Evolutionary conservation across 2,329 filamentous ascomycete genomes (phyloP), one percentile per base, ranked within the genome.

Genomic region (Penicillium sp.): DNA sequence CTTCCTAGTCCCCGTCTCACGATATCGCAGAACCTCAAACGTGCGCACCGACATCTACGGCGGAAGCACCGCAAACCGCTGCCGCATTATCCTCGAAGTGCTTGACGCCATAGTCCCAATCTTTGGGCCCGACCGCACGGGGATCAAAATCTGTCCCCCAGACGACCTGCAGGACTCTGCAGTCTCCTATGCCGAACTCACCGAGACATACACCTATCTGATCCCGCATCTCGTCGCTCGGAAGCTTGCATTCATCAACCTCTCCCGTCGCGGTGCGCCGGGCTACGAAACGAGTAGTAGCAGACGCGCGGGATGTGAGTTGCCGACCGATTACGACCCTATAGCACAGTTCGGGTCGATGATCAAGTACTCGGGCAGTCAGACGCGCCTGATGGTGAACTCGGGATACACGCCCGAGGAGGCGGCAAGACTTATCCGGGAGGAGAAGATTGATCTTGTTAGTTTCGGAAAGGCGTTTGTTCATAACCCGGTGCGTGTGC

Each of bases 81-180:
- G 44, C 45, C 19, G 44, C 7, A 31, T 47, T 15, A 23, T 8
- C 3, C 45, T 56, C 30, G 26, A 31, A 13, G 6, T 52, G 11
- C 29, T 75, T 35, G 67, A 72, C 9, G 71, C 70, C 0, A 67
- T 76, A 1, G 66, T 69, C 8, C 48, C 53, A 1, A 69, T 73
- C 30, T 69, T 65, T 49, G 67, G 69, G 13, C 19, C 66, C 17
- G 57, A 58, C 15, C 30, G 52, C 45, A 64, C 71, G n/a, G 65
- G 70, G 19, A 64, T 74, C 56, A 73, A 71, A 35, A 69, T 76
- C 17, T 69, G 71, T 30, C 69, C 71, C 23, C 60, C 67, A 17
- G 75, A 75, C 60, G 58, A 69, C 48, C 68, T 68, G 45, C 67
- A 70, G 23, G 67, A 69, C 60, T 61, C 61, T 2, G 44, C 50